Conservation (phyloP, 2,329 filamentous ascomycete species). For the Nemania abortiva region DNA sequence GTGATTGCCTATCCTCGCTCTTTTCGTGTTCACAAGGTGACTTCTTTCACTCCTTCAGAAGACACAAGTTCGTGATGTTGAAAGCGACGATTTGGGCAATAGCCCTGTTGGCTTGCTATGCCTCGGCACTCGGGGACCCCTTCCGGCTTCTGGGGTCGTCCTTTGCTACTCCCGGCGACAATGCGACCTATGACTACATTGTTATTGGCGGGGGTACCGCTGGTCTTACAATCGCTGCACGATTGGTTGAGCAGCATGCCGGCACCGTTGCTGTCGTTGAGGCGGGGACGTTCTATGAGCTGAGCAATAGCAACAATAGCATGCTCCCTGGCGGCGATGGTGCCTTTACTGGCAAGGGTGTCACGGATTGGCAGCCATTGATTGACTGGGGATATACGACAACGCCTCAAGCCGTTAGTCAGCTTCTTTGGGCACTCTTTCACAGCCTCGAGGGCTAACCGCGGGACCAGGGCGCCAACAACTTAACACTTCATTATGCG, state of each 20-base stretch:
- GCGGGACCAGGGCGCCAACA: conserved; percentile 35
- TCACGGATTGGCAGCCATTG: conserved; percentile 40
- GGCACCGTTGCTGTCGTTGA: conserved; percentile 56
- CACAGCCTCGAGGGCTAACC: conserved; percentile 7
- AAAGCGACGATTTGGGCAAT: conserved; percentile 29
- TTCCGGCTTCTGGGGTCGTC: conserved; percentile 38
- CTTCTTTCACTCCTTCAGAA: conserved; percentile 28
- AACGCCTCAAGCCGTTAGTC: conserved; percentile 44
- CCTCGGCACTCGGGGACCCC: conserved; percentile 31
- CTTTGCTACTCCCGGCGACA: conserved; percentile 38
- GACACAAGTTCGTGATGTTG: conserved; percentile 25
- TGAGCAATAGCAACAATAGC: conserved; percentile 44
- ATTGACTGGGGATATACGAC: conserved; percentile 50
- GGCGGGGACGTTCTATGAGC: conserved; percentile 54
- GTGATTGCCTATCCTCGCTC: conserved; percentile 29
- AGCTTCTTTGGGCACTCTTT: neutral
- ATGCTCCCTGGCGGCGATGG: conserved; percentile 45
- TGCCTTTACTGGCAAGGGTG: conserved; percentile 39
- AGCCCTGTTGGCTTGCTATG: conserved; percentile 31
- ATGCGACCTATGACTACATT: conserved; percentile 44
- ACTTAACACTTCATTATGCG: conserved; percentile 46
- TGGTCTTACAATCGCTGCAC: conserved; percentile 53
- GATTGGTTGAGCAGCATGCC: conserved; percentile 52
- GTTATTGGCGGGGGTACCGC: conserved; percentile 58
- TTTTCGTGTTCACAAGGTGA: conserved; percentile 20